phyloP scores from a whole-genome alignment of 2,329 filamentous ascomycete genomes.

The Zymoseptoria brevis region DNA sequence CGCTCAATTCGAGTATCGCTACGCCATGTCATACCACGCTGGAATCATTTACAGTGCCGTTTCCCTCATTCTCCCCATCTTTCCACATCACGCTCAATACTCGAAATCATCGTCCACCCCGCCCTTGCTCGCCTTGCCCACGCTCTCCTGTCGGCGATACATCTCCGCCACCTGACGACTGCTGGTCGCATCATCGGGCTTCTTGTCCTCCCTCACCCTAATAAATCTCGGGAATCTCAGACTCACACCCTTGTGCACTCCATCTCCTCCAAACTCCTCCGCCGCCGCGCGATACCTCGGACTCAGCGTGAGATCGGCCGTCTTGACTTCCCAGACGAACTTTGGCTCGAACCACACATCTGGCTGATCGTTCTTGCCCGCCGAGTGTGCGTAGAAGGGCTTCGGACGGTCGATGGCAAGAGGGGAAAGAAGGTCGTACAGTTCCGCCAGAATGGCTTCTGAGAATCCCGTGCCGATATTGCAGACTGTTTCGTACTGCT shows the following conservation, averaged over 20 bases:
- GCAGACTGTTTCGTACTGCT: slow-evolving; percentile 90
- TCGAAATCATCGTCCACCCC: slow-evolving; percentile 96
- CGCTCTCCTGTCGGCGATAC: slow-evolving; percentile 91
- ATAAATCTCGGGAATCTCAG: slow-evolving; percentile 91
- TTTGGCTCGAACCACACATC: slow-evolving; percentile 97
- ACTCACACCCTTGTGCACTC: slow-evolving; percentile 66
- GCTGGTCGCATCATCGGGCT: slow-evolving; percentile 79
- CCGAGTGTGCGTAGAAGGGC: slow-evolving; percentile 85
- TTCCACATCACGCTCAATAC: slow-evolving; percentile 51
- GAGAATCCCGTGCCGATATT: slow-evolving; percentile 98
- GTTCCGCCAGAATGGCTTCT: slow-evolving; percentile 82
- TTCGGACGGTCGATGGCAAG: slow-evolving; percentile 84
- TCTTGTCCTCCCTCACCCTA: slow-evolving; percentile 88
- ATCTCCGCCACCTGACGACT: slow-evolving; percentile 87
- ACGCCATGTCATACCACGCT: neutral
- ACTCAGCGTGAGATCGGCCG: slow-evolving; percentile 85
- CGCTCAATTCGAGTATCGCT: neutral
- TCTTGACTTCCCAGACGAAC: slow-evolving; percentile 96
- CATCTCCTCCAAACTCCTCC: slow-evolving; percentile 60
- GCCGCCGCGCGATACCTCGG: slow-evolving; percentile 89
- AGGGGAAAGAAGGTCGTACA: slow-evolving; percentile 66
- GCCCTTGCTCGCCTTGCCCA: slow-evolving; percentile 75
- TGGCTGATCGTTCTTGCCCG: slow-evolving; percentile 81
- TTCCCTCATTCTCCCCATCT: neutral
- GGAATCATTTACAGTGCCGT: neutral